A percentile compares a stretch with the other conserved stretches of the same genome.
phyloP scores from a whole-genome alignment of 2,329 filamentous ascomycete genomes.

The Xylaria hypoxylon region DNA sequence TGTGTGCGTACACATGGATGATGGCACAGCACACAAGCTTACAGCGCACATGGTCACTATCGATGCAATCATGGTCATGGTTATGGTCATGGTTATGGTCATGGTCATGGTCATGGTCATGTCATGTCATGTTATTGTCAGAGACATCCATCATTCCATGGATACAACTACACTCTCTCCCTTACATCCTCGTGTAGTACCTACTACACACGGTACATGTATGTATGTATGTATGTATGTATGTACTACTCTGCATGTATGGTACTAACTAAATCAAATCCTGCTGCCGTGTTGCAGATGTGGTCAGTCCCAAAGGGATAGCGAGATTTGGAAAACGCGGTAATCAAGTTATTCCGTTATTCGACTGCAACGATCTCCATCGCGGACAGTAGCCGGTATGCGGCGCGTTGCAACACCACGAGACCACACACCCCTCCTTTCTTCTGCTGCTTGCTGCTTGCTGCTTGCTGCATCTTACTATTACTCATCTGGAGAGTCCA shows the following conservation, averaged over 20 bases:
- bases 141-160: slow-evolving; percentile 9
- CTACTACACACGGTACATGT: not conserved
- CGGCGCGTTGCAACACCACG: slow-evolving; percentile 37
- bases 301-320: not conserved
- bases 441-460: no score
- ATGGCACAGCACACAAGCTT: no score
- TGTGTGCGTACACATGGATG: not conserved
- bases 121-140: slow-evolving; percentile 14
- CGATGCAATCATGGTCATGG: not conserved
- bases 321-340: slow-evolving; percentile 29
- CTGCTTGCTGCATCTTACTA: slow-evolving; percentile 17
- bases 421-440: slow-evolving; percentile 31
- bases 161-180: not conserved
- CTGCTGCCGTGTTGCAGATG: slow-evolving; percentile 22
- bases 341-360: slow-evolving; percentile 22
- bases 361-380: slow-evolving; percentile 37
- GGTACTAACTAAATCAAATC: slow-evolving; percentile 2
- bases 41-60: slow-evolving; percentile 13
- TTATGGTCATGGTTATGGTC: no score
- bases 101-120: slow-evolving; percentile 11
- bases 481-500: slow-evolving; percentile 32
- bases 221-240: not conserved
- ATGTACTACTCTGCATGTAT: not conserved
- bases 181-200: not conserved
- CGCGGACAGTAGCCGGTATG: slow-evolving; percentile 33